Base-by-base conservation (phyloP, 2,329 filamentous ascomycete species). In the Claviceps sp. region DNA sequence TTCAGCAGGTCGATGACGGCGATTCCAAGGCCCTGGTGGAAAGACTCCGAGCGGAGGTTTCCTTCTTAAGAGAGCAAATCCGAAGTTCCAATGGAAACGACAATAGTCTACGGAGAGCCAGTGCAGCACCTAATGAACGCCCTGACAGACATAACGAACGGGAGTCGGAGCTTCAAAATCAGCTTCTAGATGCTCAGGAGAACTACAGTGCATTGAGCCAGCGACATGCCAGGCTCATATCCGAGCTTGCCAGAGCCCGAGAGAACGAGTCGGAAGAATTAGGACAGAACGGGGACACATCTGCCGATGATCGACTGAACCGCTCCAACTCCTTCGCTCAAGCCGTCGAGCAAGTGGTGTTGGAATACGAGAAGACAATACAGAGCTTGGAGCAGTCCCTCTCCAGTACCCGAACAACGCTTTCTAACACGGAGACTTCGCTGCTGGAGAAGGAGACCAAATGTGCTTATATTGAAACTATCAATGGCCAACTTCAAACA, bases 341-440 rank as follows among this genome's bases (percentile, higher is more conserved):
- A 64, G 91, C 91, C 30, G 91, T 98, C 20, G 93, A 98, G 62
- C 87, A 95, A 63, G 89, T 98, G 22, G 89, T 98, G 3, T 73
- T 97, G 48, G 93, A 98, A 68, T 98, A 98, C 64, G 94, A 98
- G 67, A 97, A 95, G 75, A 98, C 94, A 0, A 98, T 98, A 48
- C 90, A 97, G 65, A 85, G 81, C 50, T 77, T 98, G 16, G 93
- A 98, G 67, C 83, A 89, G 49, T 96, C 90, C 1, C 78, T 98
- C 14, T 90, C 90, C 0, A 93, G 82, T 62, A 97, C 93, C 1
- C 81, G 93, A 53, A 77, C 86, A 37, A 89, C 87, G 0, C 74
- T 98, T 30, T 85, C 93, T 11, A 84, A 74, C 57, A 90, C 87
- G 0, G 94, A 98, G 66, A 93, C 89, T 51, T 85, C 74, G 53